These are phyloP conservation scores for Schizochytrium sp. DNA, from an alignment of 108 stramenopile genomes.

Conservation along the genomic window DNA sequence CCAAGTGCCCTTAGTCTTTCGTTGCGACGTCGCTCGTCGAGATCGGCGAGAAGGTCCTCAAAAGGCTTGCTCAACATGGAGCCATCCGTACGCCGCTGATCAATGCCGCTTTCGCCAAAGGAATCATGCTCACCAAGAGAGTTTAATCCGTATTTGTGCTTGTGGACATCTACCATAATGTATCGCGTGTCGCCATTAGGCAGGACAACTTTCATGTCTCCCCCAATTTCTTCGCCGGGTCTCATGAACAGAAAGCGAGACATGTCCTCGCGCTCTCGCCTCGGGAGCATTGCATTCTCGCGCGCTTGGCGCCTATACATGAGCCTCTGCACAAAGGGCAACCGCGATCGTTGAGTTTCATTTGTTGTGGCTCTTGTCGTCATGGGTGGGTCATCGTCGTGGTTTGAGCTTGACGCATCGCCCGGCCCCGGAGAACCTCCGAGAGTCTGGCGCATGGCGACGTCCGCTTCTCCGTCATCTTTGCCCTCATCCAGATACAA, in stretches of 20 bases:
- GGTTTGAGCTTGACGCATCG: neutral
- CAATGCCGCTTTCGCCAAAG: neutral
- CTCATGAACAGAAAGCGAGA: neutral
- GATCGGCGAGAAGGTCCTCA: neutral
- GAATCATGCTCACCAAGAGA: neutral
- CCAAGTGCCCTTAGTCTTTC: neutral
- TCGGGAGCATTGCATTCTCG: neutral
- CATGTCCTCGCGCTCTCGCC: constrained; percentile 5
- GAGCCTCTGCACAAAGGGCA: neutral
- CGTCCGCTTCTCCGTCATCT: too few relatives aligned
- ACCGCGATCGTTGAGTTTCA: neutral
- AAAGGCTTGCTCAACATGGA: neutral
- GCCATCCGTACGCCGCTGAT: neutral
- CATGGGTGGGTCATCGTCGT: neutral
- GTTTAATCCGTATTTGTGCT: neutral
- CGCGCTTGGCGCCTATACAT: neutral
- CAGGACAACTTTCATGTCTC: neutral
- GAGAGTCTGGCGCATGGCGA: too few relatives aligned
- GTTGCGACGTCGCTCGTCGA: neutral
- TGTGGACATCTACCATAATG: neutral
- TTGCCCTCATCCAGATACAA: too few relatives aligned
- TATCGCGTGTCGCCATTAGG: neutral
- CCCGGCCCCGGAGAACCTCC: neutral
- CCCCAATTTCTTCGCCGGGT: neutral
- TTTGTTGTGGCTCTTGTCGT: too few relatives aligned